These are phyloP conservation scores for Brassica incana DNA, from an alignment of 345 rosid genomes.

Conservation along the genomic window DNA sequence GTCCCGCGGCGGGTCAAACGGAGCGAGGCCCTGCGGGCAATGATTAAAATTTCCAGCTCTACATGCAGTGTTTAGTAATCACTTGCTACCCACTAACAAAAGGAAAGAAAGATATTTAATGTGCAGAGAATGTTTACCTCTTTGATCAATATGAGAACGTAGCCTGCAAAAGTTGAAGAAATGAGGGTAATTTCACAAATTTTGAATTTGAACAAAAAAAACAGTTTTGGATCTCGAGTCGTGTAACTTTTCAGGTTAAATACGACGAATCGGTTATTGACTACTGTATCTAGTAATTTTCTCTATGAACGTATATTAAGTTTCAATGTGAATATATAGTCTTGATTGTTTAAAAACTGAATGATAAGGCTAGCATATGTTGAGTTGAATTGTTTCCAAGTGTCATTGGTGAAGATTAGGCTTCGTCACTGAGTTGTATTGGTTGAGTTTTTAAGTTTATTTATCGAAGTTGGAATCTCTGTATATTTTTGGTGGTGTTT, in stretches of 20 bases:
- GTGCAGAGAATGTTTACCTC: not conserved
- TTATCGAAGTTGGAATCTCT: not conserved
- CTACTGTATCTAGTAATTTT: not conserved
- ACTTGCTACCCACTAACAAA: not conserved
- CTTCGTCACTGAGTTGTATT: conserved; percentile 20
- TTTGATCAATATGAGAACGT: not conserved
- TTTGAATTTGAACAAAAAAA: not conserved
- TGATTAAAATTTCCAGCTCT: no score
- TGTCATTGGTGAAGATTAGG: conserved; percentile 19
- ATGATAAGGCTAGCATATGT: not conserved
- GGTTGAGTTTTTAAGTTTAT: not conserved
- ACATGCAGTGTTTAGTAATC: not conserved
- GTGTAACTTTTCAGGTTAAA: not conserved
- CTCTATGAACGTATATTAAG: not conserved
- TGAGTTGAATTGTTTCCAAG: conserved; percentile 13
- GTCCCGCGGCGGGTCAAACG: no score
- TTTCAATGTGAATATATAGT: not conserved
- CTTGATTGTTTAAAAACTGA: not conserved
- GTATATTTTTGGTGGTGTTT: not conserved
- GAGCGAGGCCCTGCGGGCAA: no score
- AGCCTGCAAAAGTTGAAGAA: not conserved
- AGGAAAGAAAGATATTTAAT: not conserved
- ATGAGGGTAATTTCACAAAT: not conserved
- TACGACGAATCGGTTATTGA: not conserved
- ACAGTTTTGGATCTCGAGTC: not conserved